These are phyloP conservation scores for Elsinoe australis DNA, from an alignment of 2,329 filamentous ascomycete species.

Conservation along the genomic window DNA sequence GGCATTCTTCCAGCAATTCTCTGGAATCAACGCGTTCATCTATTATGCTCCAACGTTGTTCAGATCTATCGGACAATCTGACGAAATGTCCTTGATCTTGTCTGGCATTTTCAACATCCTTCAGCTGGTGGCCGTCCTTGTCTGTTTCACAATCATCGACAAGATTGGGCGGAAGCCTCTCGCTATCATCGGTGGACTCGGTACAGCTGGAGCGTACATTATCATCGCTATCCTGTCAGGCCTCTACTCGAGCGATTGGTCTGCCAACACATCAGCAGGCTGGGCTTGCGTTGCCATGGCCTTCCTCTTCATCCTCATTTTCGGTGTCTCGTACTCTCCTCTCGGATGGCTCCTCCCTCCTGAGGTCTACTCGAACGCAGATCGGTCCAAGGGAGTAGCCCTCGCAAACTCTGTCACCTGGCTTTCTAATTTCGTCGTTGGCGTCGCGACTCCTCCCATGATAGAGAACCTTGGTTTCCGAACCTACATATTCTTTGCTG, in stretches of 20 bases:
- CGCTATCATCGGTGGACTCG: conserved; percentile 28
- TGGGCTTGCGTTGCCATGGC: conserved; percentile 19
- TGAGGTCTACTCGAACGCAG: conserved; percentile 13
- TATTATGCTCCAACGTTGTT: no score
- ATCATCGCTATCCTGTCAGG: conserved; percentile 28
- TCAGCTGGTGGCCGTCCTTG: conserved; percentile 59
- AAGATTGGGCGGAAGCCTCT: conserved; percentile 58
- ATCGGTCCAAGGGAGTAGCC: conserved; percentile 17
- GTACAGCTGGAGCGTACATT: conserved; percentile 27
- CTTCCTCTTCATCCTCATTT: conserved; percentile 19
- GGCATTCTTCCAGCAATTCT: no score
- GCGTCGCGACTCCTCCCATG: conserved; percentile 25
- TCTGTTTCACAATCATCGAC: conserved; percentile 57
- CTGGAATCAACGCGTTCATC: no score
- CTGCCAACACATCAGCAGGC: conserved; percentile 21
- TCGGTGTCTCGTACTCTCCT: conserved; percentile 30
- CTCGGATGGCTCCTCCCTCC: conserved; percentile 33
- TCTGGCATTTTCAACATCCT: conserved; percentile 62
- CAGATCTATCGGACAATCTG: conserved; percentile 36
- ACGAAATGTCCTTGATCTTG: conserved; percentile 47
- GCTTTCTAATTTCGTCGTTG: conserved; percentile 22
- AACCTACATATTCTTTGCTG: conserved; percentile 54
- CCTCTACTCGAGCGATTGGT: conserved; percentile 24
- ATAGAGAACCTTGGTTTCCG: conserved; percentile 48
- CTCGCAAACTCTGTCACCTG: conserved; percentile 12